Evolutionary conservation across 306 rosid genomes (phyloP).

Genomic region (Clitoria ternatea): DNA sequence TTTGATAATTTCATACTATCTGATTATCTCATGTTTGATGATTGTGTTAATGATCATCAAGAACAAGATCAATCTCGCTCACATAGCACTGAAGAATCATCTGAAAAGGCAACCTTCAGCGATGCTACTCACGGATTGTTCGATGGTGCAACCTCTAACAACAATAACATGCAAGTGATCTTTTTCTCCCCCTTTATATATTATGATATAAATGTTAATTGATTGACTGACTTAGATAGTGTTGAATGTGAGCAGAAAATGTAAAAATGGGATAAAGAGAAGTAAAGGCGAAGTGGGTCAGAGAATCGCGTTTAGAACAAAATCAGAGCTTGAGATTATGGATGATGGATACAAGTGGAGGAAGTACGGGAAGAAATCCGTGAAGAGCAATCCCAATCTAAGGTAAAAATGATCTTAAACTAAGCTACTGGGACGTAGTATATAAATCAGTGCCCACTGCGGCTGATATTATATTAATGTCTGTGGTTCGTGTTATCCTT

Average conservation of each 20-base stretch:
- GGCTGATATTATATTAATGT: constrained; percentile 13
- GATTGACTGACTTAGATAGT: too few relatives aligned
- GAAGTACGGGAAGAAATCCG: constrained; percentile 73
- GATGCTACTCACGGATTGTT: constrained; percentile 25
- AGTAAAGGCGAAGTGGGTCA: constrained; percentile 28
- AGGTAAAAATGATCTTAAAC: constrained; percentile 32
- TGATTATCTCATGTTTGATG: constrained; percentile 38
- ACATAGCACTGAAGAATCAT: constrained; percentile 40
- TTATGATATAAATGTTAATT: too few relatives aligned
- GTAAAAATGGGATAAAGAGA: constrained; percentile 24
- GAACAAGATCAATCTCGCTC: constrained; percentile 35
- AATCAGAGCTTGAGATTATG: constrained; percentile 64
- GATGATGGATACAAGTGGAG: constrained; percentile 90
- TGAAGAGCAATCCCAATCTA: constrained; percentile 57
- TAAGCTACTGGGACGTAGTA: too few relatives aligned
- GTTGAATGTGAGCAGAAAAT: constrained; percentile 27
- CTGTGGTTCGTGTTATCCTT: background rate
- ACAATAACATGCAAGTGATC: constrained; percentile 35
- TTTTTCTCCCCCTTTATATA: background rate
- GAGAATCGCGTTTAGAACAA: constrained; percentile 63
- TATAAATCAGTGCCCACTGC: too few relatives aligned
- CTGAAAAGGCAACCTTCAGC: constrained; percentile 31
- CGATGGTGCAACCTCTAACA: constrained; percentile 31
- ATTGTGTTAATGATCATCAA: constrained; percentile 24
- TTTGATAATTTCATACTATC: constrained; percentile 36